Evolutionary conservation across 495 filamentous ascomycete genomes (phyloP).

Genomic region (Chaetomidium leptoderma): DNA sequence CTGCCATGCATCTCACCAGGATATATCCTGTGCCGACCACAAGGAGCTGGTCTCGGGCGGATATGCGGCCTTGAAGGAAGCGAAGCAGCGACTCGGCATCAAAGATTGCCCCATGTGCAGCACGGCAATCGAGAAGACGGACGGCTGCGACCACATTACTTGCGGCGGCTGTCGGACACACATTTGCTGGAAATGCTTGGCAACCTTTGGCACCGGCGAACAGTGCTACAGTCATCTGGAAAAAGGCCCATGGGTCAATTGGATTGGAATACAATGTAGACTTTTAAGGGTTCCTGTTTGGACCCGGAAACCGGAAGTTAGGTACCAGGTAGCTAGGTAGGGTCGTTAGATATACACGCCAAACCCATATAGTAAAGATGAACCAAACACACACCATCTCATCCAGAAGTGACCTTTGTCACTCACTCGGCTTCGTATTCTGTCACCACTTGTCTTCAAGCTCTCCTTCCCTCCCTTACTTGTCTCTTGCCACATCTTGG

Average conservation of each 20-base stretch:
- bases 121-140: slow-evolving; percentile 25
- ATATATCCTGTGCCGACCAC: slow-evolving; percentile 38
- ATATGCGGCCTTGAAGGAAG: slow-evolving; percentile 21
- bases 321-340: too few species aligned
- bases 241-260: slow-evolving; percentile 11
- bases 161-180: slow-evolving; percentile 27
- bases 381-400: too few species aligned
- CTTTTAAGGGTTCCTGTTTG: too few species aligned
- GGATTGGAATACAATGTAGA: too few species aligned
- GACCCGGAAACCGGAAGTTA: too few species aligned
- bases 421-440: too few species aligned
- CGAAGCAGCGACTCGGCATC: slow-evolving; percentile 32
- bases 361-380: too few species aligned
- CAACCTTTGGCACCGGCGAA: slow-evolving; percentile 8
- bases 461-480: too few species aligned
- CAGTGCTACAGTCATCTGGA: slow-evolving; percentile 21
- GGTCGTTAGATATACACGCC: too few species aligned
- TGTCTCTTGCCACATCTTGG: too few species aligned
- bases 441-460: too few species aligned
- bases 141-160: slow-evolving; percentile 29
- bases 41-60: slow-evolving; percentile 27
- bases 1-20: slow-evolving; percentile 37
- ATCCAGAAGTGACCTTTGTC: too few species aligned
- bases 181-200: slow-evolving; percentile 31
- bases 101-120: slow-evolving; percentile 25